phyloP scores from a whole-genome alignment of 2,329 filamentous ascomycete genomes.

The Alternaria sp. region DNA sequence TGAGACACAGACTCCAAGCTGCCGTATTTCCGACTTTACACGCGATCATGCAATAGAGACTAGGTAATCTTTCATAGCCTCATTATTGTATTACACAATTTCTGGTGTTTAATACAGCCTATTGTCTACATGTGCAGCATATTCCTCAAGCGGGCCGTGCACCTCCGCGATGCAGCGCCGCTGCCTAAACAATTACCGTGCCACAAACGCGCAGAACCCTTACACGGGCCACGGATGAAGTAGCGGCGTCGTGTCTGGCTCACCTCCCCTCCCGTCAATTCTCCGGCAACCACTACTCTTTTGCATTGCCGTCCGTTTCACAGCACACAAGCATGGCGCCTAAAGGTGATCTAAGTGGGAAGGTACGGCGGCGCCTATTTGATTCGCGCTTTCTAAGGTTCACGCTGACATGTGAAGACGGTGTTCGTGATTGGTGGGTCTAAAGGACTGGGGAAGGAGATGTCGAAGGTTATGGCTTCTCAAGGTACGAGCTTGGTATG shows the following conservation, averaged over 20 bases:
- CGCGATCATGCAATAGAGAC: background rate
- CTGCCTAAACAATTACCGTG: background rate
- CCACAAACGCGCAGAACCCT: background rate
- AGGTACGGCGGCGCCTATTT: background rate
- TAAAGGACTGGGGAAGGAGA: background rate
- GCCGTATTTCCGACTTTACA: background rate
- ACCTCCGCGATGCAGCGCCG: background rate
- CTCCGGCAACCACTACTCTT: background rate
- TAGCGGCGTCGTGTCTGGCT: background rate
- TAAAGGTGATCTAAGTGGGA: background rate
- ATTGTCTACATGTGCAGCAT: no score
- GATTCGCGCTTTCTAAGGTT: background rate
- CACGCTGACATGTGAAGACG: background rate
- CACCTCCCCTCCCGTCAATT: background rate
- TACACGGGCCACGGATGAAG: background rate
- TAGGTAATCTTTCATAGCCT: background rate
- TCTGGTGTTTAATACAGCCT: background rate
- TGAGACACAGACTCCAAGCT: background rate
- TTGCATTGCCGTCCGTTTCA: background rate
- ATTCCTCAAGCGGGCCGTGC: background rate
- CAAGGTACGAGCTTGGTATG: background rate
- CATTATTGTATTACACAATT: background rate
- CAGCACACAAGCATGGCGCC: background rate
- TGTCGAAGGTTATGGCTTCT: background rate
- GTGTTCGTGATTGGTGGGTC: background rate